Percentiles rank a stretch among this genome's conserved stretches.
Conservation (phyloP, 441 rosid species). For the Populus trichocarpa region DNA sequence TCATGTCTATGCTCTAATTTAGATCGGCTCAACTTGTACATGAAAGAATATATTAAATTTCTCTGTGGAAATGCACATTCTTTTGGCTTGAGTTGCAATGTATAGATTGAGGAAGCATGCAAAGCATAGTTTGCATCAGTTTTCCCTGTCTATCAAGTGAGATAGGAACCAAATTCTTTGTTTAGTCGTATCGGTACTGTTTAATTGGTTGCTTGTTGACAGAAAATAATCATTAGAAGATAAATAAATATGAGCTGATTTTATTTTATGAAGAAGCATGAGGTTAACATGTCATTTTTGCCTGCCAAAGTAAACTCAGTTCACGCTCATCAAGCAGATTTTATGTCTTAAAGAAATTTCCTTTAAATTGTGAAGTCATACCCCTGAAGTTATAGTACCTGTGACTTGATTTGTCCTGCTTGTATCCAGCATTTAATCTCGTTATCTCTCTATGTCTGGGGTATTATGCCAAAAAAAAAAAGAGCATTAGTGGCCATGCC, state of each 20-base stretch:
- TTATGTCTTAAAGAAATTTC: neutral
- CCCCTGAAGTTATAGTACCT: neutral
- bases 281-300: neutral
- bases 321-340: neutral
- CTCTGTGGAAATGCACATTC: neutral
- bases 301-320: neutral
- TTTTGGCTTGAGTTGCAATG: neutral
- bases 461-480: neutral
- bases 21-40: neutral
- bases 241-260: neutral
- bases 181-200: neutral
- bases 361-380: constrained; percentile 1
- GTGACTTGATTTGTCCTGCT: neutral
- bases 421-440: neutral
- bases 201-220: neutral
- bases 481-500: neutral
- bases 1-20: neutral
- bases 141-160: neutral
- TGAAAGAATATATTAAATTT: neutral
- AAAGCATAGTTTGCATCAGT: neutral
- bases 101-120: neutral
- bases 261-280: neutral
- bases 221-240: neutral
- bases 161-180: neutral
- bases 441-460: neutral